phyloP scores from a whole-genome alignment of 73 alveolate species.

The Breviolum minutum region DNA sequence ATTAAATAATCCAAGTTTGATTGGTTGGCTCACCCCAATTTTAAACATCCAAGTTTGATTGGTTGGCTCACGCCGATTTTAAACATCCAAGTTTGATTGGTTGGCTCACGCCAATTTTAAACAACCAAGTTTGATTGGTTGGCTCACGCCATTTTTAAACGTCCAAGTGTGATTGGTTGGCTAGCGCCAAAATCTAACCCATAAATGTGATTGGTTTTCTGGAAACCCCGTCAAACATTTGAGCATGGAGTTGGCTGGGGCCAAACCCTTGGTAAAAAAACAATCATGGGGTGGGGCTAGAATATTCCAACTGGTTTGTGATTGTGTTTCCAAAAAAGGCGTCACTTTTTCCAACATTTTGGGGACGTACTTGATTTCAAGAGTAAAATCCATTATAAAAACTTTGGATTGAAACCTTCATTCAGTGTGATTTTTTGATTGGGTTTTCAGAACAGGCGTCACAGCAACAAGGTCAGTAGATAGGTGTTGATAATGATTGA shows the following conservation, averaged over 20 bases:
- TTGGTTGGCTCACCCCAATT: not conserved
- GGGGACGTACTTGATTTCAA: not conserved
- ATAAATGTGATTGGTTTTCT: not conserved
- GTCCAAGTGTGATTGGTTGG: not conserved
- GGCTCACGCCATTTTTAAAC: not conserved
- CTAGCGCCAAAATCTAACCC: not conserved
- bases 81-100: not conserved
- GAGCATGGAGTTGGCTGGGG: not conserved
- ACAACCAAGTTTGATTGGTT: not conserved
- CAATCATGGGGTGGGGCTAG: not conserved
- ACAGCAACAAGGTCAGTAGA: not conserved
- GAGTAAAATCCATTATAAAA: not conserved
- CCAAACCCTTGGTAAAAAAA: not conserved
- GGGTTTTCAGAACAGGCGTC: not conserved
- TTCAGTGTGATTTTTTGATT: not conserved
- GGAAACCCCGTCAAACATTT: not conserved
- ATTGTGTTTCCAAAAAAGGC: not conserved
- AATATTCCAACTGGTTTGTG: not conserved
- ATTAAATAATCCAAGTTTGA: too few relatives aligned
- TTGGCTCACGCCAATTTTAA: not conserved
- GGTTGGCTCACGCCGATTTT: not conserved
- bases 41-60: not conserved
- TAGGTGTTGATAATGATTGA: not conserved
- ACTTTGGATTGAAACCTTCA: not conserved
- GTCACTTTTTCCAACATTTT: not conserved